Evolutionary conservation across 2,329 filamentous ascomycete species (phyloP).

Genomic region (Ceratocystis lukuohia): DNA sequence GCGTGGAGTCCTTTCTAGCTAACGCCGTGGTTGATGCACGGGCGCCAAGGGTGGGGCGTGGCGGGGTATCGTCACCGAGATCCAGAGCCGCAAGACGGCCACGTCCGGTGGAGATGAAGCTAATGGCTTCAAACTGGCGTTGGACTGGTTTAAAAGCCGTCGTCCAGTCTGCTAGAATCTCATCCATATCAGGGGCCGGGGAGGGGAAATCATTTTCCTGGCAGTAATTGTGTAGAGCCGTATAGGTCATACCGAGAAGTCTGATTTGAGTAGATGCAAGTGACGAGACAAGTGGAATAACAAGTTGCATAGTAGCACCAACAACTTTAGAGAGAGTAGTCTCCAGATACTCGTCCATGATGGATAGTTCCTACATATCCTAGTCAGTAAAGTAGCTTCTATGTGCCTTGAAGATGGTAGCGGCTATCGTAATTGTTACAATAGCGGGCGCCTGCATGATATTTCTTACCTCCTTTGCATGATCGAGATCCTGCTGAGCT

Average conservation of each 20-base stretch:
- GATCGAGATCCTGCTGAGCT: slow-evolving; percentile 54
- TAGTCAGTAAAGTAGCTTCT: not conserved
- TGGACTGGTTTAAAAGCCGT: slow-evolving; percentile 48
- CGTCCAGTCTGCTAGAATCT: slow-evolving; percentile 56
- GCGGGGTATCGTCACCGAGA: slow-evolving; percentile 9
- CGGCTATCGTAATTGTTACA: not conserved
- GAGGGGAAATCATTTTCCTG: slow-evolving; percentile 55
- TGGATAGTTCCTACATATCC: slow-evolving; percentile 49
- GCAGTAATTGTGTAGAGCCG: slow-evolving; percentile 59
- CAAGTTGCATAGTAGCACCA: slow-evolving; percentile 55
- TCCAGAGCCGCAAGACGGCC: slow-evolving; percentile 34
- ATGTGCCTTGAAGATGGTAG: not conserved
- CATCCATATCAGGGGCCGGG: slow-evolving; percentile 57
- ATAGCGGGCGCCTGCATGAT: not conserved
- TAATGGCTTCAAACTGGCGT: slow-evolving; percentile 52
- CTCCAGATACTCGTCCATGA: slow-evolving; percentile 61
- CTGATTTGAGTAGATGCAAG: slow-evolving; percentile 68
- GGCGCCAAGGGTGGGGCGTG: slow-evolving; percentile 8
- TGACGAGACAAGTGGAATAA: slow-evolving; percentile 55
- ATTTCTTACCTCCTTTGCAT: slow-evolving; percentile 45
- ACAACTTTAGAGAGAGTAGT: slow-evolving; percentile 59
- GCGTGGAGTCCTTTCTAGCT: not conserved
- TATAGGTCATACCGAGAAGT: slow-evolving; percentile 66
- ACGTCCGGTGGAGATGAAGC: slow-evolving; percentile 53
- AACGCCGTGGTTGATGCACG: slow-evolving; percentile 9